Conservation (phyloP, 208 protist genomes). For the Leishmania martiniquensis region DNA sequence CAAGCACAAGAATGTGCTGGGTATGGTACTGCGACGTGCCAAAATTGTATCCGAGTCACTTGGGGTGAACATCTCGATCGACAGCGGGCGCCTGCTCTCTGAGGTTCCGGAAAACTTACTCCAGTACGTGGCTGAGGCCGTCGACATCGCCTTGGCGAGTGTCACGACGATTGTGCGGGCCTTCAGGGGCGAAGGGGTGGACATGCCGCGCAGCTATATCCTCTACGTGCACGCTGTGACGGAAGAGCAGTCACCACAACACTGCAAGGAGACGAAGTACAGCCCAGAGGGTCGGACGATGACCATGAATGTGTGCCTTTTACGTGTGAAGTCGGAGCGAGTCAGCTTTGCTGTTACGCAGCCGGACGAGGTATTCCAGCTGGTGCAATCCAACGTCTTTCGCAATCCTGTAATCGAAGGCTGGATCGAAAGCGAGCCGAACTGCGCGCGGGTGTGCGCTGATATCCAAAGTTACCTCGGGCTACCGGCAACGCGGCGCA, state of each 20-base stretch:
- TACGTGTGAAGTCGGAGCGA: constrained; percentile 44
- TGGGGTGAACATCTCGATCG: constrained; percentile 69
- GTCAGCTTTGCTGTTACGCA: constrained; percentile 65
- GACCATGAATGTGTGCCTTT: constrained; percentile 58
- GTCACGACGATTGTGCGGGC: constrained; percentile 53
- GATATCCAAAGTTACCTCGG: constrained; percentile 58
- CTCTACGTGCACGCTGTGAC: constrained; percentile 41
- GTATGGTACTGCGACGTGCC: constrained; percentile 50
- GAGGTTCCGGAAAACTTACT: constrained; percentile 70
- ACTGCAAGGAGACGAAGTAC: constrained; percentile 49
- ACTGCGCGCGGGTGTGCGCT: constrained; percentile 45
- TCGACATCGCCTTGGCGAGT: constrained; percentile 66
- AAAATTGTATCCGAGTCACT: constrained; percentile 48
- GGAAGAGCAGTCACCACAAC: constrained; percentile 19
- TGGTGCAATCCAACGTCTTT: constrained; percentile 80
- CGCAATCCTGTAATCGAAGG: constrained; percentile 87
- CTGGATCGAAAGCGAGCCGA: constrained; percentile 67
- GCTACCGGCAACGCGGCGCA: constrained; percentile 2
- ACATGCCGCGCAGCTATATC: constrained; percentile 60
- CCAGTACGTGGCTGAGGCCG: constrained; percentile 82
- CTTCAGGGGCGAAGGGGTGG: constrained; percentile 39
- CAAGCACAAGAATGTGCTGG: constrained; percentile 58
- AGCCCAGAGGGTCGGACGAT: constrained; percentile 67
- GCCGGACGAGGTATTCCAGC: constrained; percentile 57
- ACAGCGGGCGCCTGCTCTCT: constrained; percentile 44